Percentiles rank a stretch among this genome's conserved stretches.
phyloP scores from a whole-genome alignment of 1,284 basidiomycete species.

The Fomitopsis schrenkii region DNA sequence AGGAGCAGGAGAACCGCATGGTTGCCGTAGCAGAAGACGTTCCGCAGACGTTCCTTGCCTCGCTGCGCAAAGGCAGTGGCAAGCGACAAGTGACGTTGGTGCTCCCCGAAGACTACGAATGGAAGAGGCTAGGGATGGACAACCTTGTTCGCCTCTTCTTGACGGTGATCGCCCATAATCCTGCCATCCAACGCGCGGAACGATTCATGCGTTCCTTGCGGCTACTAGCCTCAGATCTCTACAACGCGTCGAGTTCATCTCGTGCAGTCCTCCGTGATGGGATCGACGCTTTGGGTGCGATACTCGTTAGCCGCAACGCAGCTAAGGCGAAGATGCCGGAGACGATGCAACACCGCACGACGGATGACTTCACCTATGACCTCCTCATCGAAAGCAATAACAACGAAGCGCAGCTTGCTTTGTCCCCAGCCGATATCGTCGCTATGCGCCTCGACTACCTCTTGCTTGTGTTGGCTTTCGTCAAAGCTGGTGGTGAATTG shows the following conservation, averaged over 20 bases:
- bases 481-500: conserved; percentile 52
- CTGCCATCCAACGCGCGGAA: conserved; percentile 59
- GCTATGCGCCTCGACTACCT: conserved; percentile 67
- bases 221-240: conserved; percentile 54
- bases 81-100: conserved; percentile 31
- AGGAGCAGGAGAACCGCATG: conserved; percentile 72
- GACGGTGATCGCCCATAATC: conserved; percentile 78
- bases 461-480: conserved; percentile 51
- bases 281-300: conserved; percentile 60
- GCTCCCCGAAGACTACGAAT: conserved; percentile 61
- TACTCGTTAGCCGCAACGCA: conserved; percentile 43
- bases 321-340: conserved; percentile 46
- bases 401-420: conserved; percentile 37
- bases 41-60: conserved; percentile 58
- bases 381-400: conserved; percentile 18
- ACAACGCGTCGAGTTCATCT: conserved; percentile 47
- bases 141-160: conserved; percentile 72
- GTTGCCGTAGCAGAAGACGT: conserved; percentile 65
- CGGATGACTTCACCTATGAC: conserved; percentile 23
- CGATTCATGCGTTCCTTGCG: conserved; percentile 65
- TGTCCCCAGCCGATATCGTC: conserved; percentile 47
- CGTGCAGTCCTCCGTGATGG: conserved; percentile 60
- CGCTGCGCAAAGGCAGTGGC: conserved; percentile 38
- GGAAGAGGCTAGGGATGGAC: conserved; percentile 53
- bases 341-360: conserved; percentile 24